phyloP scores from a whole-genome alignment of 2,329 filamentous ascomycete genomes.

The Curvularia eragrostidis region DNA sequence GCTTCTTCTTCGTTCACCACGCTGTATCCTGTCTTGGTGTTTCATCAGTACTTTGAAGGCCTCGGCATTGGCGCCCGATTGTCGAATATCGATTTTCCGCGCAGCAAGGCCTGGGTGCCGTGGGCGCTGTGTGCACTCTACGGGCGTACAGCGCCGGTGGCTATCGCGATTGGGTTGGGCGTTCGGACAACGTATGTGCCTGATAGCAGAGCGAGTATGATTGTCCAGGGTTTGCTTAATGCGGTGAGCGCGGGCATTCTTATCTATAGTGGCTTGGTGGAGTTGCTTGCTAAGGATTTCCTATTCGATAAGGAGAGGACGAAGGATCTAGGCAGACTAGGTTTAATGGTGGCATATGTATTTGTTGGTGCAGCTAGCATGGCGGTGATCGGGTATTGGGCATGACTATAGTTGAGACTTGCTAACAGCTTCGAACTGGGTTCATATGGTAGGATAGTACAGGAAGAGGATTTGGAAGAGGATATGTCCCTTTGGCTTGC shows the following conservation, averaged over 20 bases:
- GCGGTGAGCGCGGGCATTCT: slow-evolving; percentile 12
- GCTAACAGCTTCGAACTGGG: neutral
- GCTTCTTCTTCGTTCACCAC: slow-evolving; percentile 5
- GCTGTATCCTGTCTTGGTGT: slow-evolving; percentile 5
- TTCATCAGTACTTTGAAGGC: slow-evolving; percentile 13
- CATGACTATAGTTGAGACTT: neutral
- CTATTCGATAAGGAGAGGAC: slow-evolving; percentile 11
- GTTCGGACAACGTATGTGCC: slow-evolving; percentile 6
- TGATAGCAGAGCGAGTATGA: slow-evolving; percentile 5
- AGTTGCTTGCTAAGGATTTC: slow-evolving; percentile 12
- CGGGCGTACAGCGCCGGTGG: slow-evolving; percentile 5
- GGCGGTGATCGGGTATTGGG: slow-evolving; percentile 12
- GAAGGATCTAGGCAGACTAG: neutral
- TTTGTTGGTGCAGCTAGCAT: slow-evolving; percentile 7
- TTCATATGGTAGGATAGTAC: neutral
- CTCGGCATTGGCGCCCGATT: slow-evolving; percentile 7
- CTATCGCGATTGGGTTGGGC: slow-evolving; percentile 6
- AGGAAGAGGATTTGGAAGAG: too few species aligned
- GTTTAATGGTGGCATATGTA: slow-evolving; percentile 5
- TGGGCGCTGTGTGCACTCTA: slow-evolving; percentile 10
- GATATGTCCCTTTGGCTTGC: too few species aligned
- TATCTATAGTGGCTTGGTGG: slow-evolving; percentile 9
- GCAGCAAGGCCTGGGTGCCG: slow-evolving; percentile 4
- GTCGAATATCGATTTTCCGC: neutral
- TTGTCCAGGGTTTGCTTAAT: slow-evolving; percentile 9